Evolutionary conservation across 495 filamentous ascomycete species (phyloP).

Genomic region (Neurospora hispaniola): DNA sequence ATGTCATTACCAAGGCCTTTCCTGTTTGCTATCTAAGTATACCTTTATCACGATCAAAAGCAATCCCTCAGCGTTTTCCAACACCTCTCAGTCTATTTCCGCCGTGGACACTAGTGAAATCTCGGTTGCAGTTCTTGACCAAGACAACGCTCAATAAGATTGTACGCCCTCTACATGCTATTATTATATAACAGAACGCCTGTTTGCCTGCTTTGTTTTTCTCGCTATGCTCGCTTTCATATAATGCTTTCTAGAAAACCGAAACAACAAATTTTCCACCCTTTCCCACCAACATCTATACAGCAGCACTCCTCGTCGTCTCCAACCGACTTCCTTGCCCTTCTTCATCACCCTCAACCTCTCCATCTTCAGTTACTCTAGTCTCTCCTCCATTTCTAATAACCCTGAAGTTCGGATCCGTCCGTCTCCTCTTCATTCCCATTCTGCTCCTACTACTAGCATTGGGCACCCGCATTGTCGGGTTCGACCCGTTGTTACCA

Average conservation of each 20-base stretch:
- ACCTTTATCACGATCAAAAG: not conserved
- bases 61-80: not conserved
- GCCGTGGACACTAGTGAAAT: not conserved
- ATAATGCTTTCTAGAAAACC: not conserved
- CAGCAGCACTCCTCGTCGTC: not conserved
- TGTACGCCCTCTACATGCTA: not conserved
- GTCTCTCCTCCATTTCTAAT: not conserved
- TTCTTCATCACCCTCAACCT: not conserved
- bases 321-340: not conserved
- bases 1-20: not conserved
- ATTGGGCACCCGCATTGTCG: not conserved
- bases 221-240: not conserved
- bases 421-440: not conserved
- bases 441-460: not conserved
- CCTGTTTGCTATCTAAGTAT: not conserved
- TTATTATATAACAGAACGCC: not conserved
- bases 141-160: not conserved
- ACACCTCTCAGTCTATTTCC: not conserved
- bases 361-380: not conserved
- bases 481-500: not conserved
- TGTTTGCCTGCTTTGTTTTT: not conserved
- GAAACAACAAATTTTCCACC: not conserved
- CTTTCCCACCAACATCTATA: not conserved
- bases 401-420: not conserved
- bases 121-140: not conserved